A percentile compares a stretch with the other conserved stretches of the same genome.
These are phyloP conservation scores for Trichosanthes cucumerina DNA, from an alignment of 306 rosid genomes.

Conservation along the genomic window DNA sequence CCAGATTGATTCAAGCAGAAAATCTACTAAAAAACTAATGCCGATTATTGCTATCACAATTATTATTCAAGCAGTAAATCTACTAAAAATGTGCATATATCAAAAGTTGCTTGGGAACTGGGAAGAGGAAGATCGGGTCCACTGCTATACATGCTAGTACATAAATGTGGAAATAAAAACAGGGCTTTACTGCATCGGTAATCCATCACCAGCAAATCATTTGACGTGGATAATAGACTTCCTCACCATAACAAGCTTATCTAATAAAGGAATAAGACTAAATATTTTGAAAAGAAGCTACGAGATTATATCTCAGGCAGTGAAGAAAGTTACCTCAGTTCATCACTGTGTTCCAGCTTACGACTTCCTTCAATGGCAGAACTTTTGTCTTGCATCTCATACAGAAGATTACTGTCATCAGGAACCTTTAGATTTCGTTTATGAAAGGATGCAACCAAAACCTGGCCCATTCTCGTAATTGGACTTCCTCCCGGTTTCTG, in stretches of 20 bases:
- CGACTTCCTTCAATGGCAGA: conserved; percentile 96
- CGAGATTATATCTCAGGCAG: background rate
- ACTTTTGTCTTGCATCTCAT: conserved; percentile 59
- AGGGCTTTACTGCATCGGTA: background rate
- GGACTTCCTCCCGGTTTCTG: conserved; percentile 99
- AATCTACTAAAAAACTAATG: background rate
- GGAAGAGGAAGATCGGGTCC: background rate
- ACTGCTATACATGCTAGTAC: background rate
- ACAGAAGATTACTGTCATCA: conserved; percentile 57
- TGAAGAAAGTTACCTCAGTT: conserved; percentile 47
- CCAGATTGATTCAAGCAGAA: background rate
- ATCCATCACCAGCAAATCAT: background rate
- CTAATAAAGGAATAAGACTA: background rate
- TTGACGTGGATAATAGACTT: background rate
- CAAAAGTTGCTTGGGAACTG: background rate
- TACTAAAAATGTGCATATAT: background rate
- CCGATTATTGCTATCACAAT: background rate
- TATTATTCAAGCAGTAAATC: background rate
- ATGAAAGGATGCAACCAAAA: conserved; percentile 69
- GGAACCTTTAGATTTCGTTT: conserved; percentile 58
- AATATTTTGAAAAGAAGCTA: background rate
- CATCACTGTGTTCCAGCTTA: conserved; percentile 74
- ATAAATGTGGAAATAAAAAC: background rate
- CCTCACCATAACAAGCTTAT: background rate
- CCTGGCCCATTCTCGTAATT: conserved; percentile 90